Evolutionary conservation across 192 early-diverging fungal genomes (phyloP).

Genomic region (Gaertneriomyces sp.): DNA sequence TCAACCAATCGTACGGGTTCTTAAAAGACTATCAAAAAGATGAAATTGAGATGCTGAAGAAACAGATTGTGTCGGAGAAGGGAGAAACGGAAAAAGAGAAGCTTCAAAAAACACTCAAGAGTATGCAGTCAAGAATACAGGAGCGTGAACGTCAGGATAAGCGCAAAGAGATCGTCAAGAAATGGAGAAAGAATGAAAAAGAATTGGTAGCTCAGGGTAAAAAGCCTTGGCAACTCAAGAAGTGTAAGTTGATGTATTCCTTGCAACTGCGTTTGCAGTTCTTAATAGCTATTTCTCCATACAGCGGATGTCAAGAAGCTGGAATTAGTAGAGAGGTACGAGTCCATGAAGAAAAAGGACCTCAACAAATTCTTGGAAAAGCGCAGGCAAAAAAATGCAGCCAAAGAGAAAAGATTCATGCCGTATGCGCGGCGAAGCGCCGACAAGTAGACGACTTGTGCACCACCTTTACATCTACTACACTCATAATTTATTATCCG

Average conservation of each 20-base stretch:
- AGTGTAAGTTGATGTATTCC: constrained; percentile 51
- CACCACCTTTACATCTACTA: background rate
- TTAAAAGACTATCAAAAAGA: constrained; percentile 70
- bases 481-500: background rate
- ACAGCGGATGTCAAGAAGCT: constrained; percentile 76
- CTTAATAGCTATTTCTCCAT: constrained; percentile 1
- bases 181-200: constrained; percentile 76
- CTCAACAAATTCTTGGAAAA: constrained; percentile 88
- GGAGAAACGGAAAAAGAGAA: constrained; percentile 56
- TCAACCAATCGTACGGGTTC: constrained; percentile 89
- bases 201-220: constrained; percentile 84
- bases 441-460: background rate
- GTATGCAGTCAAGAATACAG: constrained; percentile 52
- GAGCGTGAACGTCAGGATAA: constrained; percentile 40
- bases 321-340: constrained; percentile 83
- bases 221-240: constrained; percentile 90
- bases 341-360: constrained; percentile 60
- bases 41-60: constrained; percentile 69
- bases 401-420: constrained; percentile 61
- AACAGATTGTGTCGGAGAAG: constrained; percentile 63
- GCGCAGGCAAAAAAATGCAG: constrained; percentile 87
- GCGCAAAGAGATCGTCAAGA: constrained; percentile 61
- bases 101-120: constrained; percentile 57
- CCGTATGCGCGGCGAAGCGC: constrained; percentile 34
- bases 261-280: background rate